These are phyloP conservation scores for Polygonum maritimum DNA, from an alignment of 148 eudicot genomes.

Conservation along the genomic window DNA sequence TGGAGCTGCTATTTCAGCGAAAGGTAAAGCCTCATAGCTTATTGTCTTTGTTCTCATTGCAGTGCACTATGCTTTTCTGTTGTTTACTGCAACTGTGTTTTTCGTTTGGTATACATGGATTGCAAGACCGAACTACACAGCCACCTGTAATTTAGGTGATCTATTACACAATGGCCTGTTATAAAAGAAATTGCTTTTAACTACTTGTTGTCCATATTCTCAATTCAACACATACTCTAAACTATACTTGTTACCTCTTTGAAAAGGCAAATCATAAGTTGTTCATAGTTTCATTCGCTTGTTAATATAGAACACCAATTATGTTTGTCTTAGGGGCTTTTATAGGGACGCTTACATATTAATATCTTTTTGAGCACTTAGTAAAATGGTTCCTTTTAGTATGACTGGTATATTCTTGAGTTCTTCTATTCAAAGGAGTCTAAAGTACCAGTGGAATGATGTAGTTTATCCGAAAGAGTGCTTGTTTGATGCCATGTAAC, in stretches of 20 bases:
- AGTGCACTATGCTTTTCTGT: background rate
- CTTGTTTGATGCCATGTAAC: conserved; percentile 1
- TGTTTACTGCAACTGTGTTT: background rate
- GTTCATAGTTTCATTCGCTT: background rate
- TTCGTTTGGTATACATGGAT: background rate
- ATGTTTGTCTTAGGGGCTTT: background rate
- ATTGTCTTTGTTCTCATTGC: background rate
- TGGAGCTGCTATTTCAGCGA: conserved; percentile 76
- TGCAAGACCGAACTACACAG: background rate
- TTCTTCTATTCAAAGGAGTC: background rate
- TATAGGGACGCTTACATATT: background rate
- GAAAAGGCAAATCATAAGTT: background rate
- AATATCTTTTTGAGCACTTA: no score
- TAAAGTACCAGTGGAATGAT: background rate
- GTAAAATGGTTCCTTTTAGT: no score
- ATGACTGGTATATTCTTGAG: no score
- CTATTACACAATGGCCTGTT: background rate
- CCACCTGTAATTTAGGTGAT: background rate
- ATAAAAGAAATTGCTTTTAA: background rate
- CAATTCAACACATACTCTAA: no score
- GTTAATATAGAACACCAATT: background rate
- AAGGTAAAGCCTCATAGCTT: conserved; percentile 32
- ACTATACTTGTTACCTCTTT: background rate
- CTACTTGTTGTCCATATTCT: background rate
- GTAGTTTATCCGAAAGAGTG: background rate